Base-by-base conservation (phyloP, 2,329 filamentous ascomycete genomes). In the Xylariaceae sp. region DNA sequence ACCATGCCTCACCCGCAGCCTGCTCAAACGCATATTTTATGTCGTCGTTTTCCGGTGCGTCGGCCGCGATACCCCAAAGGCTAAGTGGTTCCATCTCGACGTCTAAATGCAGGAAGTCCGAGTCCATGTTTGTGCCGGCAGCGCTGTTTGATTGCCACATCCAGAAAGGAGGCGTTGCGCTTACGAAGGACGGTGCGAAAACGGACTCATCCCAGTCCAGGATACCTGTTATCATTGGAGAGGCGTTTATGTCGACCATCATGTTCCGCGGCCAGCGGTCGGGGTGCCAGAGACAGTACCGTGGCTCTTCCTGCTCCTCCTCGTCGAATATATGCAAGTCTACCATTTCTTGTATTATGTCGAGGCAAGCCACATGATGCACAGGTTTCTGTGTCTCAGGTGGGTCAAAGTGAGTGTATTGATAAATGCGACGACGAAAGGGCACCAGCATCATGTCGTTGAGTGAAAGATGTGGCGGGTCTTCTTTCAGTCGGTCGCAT, bases 191-290 rank as follows among this genome's bases (percentile, higher is more conserved):
- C 15, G 34, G 34, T 16, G 22, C 18, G 19, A 37, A 37, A n/a
- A 19, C 16, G 15, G 34, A 13, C 12, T 37, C 34, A 19, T 37
- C 34, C 34, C 34, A 37, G 34, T 37, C 34, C 9, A 37, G 34
- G 22, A 37, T 37, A 6, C 34, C 34, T 6, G 34, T 37, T 4
- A 37, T 19, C 11, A 15, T 37, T 7, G 34, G 18, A n/a, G 34
- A 24, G 17, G 16, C 16, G 18, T 24, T 16, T 3, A 37, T 4
- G 22, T 37, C 34, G 6, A 37, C 34, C 34, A 37, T 37, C 8
- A 37, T 37, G 34, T 37, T 37, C 3, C 34, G 18, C 17, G 34
- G 34, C 18, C 22, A 37, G 34, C 22, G 22, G 19, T 37, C 34
- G 22, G 34, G 17, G 19, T 37, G 34, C 13, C n/a, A 7, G 16